These are phyloP conservation scores for Pseudogymnoascus sp. DNA, from an alignment of 2,329 filamentous ascomycete species.

Conservation along the genomic window DNA sequence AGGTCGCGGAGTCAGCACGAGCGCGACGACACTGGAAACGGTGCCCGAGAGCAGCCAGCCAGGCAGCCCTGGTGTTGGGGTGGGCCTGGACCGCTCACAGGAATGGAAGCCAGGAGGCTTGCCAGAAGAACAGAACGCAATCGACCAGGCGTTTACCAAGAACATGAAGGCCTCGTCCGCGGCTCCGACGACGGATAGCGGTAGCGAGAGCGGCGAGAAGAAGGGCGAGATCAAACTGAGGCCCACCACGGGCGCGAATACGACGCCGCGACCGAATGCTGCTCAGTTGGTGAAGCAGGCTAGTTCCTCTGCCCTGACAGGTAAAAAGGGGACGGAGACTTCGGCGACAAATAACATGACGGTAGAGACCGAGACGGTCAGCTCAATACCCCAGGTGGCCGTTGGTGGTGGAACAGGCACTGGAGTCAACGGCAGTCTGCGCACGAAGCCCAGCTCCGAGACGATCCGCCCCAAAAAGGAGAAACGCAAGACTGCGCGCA, in stretches of 20 bases:
- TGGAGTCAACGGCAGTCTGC: conserved; percentile 62
- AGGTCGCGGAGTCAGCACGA: conserved; percentile 50
- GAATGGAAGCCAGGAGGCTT: conserved; percentile 39
- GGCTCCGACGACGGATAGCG: conserved; percentile 44
- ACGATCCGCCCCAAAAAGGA: conserved; percentile 93
- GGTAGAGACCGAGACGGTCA: conserved; percentile 93
- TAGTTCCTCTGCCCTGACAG: conserved; percentile 50
- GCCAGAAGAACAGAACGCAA: conserved; percentile 33
- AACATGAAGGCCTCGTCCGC: conserved; percentile 39
- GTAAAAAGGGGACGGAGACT: conserved; percentile 60
- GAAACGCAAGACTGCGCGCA: conserved; percentile 71
- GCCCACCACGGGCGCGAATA: conserved; percentile 30
- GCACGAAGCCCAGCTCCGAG: conserved; percentile 84
- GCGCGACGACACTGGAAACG: conserved; percentile 66
- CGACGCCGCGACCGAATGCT: conserved; percentile 41
- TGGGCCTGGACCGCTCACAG: conserved; percentile 37
- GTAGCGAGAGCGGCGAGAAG: conserved; percentile 57
- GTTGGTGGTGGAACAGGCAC: conserved; percentile 59
- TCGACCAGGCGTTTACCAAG: conserved; percentile 25
- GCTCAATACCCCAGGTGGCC: conserved; percentile 76
- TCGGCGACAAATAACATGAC: conserved; percentile 77
- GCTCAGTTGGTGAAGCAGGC: conserved; percentile 58
- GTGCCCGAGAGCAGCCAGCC: conserved; percentile 83
- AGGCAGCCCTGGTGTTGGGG: conserved; percentile 52
- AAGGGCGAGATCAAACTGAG: conserved; percentile 37